A percentile compares a stretch with the other conserved stretches of the same genome.
Evolutionary conservation across 192 early-diverging fungal species (phyloP).

Genomic region (Backusella psychrophila): DNA sequence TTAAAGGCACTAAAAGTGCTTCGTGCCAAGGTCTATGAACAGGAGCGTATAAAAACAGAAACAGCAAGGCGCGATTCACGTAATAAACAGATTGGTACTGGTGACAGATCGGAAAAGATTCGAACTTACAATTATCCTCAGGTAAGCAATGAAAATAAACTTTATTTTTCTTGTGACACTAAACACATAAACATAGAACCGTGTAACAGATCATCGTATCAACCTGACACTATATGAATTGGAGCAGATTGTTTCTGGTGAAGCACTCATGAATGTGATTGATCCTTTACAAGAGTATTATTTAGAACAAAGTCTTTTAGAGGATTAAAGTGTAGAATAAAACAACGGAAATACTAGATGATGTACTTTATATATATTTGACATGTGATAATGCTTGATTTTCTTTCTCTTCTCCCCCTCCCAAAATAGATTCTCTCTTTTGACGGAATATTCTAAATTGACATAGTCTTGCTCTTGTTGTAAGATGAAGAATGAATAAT

Average conservation of each 20-base stretch:
- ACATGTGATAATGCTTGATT: not conserved
- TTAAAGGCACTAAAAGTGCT: slow-evolving; percentile 85
- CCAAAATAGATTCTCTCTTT: not conserved
- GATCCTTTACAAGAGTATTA: slow-evolving; percentile 39
- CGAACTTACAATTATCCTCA: slow-evolving; percentile 83
- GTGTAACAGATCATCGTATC: slow-evolving; percentile 82
- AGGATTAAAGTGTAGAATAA: not conserved
- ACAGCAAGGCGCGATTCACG: slow-evolving; percentile 57
- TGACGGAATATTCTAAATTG: not conserved
- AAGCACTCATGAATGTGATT: slow-evolving; percentile 38
- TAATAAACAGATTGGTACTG: slow-evolving; percentile 59
- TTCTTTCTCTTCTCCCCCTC: not conserved
- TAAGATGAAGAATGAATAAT: too few relatives aligned
- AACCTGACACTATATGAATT: slow-evolving; percentile 71
- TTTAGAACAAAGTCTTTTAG: slow-evolving; percentile 32
- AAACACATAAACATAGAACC: slow-evolving; percentile 42
- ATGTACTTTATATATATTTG: not conserved
- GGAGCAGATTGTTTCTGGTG: slow-evolving; percentile 62
- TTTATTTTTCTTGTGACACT: not conserved
- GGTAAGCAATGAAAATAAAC: slow-evolving; percentile 27
- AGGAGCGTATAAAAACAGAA: slow-evolving; percentile 58
- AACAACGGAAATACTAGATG: not conserved
- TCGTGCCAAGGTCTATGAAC: slow-evolving; percentile 73
- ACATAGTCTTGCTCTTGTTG: too few relatives aligned
- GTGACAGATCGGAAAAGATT: slow-evolving; percentile 79